Conservation (phyloP, 306 rosid species). For the Quercus ilex region DNA sequence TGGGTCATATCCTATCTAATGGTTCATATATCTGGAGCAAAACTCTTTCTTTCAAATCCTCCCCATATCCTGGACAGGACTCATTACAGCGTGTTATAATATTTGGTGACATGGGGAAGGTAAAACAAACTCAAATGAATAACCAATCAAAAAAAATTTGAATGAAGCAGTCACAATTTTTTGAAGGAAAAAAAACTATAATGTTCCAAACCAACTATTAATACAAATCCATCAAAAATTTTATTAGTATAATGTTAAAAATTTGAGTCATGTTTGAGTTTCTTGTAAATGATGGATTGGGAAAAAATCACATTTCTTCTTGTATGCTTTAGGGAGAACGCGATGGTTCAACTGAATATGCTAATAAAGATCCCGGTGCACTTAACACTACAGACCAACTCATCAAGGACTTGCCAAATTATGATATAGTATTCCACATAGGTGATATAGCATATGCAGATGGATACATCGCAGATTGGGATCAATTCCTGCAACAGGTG, state of each 20-base stretch:
- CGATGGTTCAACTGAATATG: conserved; percentile 82
- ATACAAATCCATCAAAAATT: too few species aligned
- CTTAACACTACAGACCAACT: conserved; percentile 81
- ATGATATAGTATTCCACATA: conserved; percentile 76
- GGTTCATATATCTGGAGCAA: conserved; percentile 55
- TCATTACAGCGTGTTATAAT: conserved; percentile 75
- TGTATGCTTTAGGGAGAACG: conserved; percentile 70
- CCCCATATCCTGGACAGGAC: conserved; percentile 89
- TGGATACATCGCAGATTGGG: conserved; percentile 93
- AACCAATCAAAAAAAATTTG: neutral
- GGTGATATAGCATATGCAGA: conserved; percentile 86
- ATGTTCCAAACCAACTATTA: neutral
- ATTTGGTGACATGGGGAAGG: conserved; percentile 97
- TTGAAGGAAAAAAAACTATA: neutral
- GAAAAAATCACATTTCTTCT: neutral
- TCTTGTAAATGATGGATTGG: too few species aligned
- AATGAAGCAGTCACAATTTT: conserved; percentile 4
- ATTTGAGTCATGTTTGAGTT: neutral
- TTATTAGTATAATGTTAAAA: neutral
- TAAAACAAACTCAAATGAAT: conserved; percentile 15
- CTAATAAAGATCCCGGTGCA: conserved; percentile 75
- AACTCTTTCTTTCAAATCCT: conserved; percentile 64
- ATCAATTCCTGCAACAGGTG: conserved; percentile 89
- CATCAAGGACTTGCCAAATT: conserved; percentile 58
- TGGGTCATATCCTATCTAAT: conserved; percentile 50